A percentile compares a stretch with the other conserved stretches of the same genome.
Evolutionary conservation across 257 asterid species (phyloP).

Genomic region (Cruciata laevipes): DNA sequence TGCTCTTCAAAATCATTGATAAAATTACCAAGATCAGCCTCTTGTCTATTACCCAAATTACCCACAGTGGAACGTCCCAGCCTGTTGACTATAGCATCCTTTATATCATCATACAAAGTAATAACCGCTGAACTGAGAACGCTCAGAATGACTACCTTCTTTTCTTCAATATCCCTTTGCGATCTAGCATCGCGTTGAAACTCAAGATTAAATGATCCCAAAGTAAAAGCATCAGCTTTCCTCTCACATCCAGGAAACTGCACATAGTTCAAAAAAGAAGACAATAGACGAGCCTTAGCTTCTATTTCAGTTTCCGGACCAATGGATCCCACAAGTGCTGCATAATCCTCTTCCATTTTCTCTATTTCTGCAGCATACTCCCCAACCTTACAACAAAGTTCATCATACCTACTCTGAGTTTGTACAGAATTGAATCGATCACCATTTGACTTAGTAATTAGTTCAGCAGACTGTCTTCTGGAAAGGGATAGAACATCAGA

Average conservation of each 20-base stretch:
- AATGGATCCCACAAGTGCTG: slow-evolving; percentile 56
- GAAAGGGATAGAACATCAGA: slow-evolving; percentile 64
- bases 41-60: slow-evolving; percentile 30
- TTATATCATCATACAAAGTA: slow-evolving; percentile 56
- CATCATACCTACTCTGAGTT: slow-evolving; percentile 57
- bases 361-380: slow-evolving; percentile 71
- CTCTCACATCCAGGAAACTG: slow-evolving; percentile 42
- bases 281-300: slow-evolving; percentile 64
- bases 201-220: slow-evolving; percentile 36
- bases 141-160: slow-evolving; percentile 38
- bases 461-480: slow-evolving; percentile 76
- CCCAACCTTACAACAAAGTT: slow-evolving; percentile 61
- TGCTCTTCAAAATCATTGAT: slow-evolving; percentile 67
- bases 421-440: slow-evolving; percentile 41
- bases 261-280: slow-evolving; percentile 58
- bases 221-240: slow-evolving; percentile 32
- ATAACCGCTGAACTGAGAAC: slow-evolving; percentile 49
- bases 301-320: slow-evolving; percentile 68
- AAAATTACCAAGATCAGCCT: slow-evolving; percentile 52
- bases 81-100: slow-evolving; percentile 36
- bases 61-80: slow-evolving; percentile 39
- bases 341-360: slow-evolving; percentile 68
- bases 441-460: slow-evolving; percentile 35
- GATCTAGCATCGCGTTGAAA: slow-evolving; percentile 28
- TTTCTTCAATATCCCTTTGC: slow-evolving; percentile 39